Conservation (phyloP, 148 eudicot genomes). For the Salicornia ramosissima region DNA sequence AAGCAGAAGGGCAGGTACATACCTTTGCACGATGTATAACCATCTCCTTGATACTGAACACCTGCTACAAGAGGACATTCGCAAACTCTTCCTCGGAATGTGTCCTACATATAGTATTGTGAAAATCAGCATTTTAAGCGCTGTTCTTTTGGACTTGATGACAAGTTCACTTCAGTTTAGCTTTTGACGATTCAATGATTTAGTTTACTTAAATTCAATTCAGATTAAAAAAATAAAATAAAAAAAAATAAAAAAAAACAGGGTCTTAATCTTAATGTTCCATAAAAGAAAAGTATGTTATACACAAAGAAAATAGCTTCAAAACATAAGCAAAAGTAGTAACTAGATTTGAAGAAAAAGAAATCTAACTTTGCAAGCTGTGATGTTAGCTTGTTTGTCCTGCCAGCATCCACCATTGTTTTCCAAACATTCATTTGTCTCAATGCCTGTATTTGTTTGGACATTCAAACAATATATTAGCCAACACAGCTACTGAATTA, state of each 20-base stretch:
- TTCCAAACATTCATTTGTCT: slow-evolving; percentile 82
- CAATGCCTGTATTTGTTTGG: slow-evolving; percentile 49
- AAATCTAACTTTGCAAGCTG: slow-evolving; percentile 76
- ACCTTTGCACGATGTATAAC: slow-evolving; percentile 83
- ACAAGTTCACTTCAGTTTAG: no score
- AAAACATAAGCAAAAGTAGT: not conserved
- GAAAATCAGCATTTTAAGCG: slow-evolving; percentile 4
- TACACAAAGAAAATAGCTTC: not conserved
- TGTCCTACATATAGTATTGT: slow-evolving; percentile 45
- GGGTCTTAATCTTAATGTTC: no score
- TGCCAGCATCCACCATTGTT: slow-evolving; percentile 95
- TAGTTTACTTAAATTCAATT: no score
- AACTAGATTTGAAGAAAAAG: no score
- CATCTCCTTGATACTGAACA: slow-evolving; percentile 85
- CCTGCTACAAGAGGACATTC: slow-evolving; percentile 77
- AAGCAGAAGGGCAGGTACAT: not conserved
- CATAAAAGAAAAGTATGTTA: no score
- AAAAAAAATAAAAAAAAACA: no score
- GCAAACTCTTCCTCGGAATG: slow-evolving; percentile 88
- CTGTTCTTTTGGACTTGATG: no score
- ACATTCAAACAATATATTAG: not conserved
- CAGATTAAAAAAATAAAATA: no score
- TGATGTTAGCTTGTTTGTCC: slow-evolving; percentile 46
- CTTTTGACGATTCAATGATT: no score
- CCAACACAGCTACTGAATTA: not conserved